Conservation (phyloP, 208 protist genomes). For the Crithidia mellificae region DNA sequence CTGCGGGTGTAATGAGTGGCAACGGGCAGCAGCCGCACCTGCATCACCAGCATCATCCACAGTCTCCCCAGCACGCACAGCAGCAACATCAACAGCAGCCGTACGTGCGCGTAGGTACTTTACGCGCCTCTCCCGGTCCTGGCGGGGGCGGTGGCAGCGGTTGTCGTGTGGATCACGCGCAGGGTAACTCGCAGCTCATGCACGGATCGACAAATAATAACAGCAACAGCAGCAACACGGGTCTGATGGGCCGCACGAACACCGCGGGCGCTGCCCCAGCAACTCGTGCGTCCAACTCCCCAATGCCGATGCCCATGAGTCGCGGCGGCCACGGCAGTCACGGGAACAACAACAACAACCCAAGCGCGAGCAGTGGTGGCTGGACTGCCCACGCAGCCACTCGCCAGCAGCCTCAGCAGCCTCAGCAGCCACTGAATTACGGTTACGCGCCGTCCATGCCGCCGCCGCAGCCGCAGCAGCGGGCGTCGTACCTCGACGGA, state of each 20-base stretch:
- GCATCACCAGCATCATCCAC: not conserved
- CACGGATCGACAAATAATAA: no score
- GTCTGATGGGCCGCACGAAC: slow-evolving; percentile 11
- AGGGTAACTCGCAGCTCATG: not conserved
- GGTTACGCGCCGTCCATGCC: slow-evolving; percentile 2
- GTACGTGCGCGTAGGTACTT: slow-evolving; percentile 15
- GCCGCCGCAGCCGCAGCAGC: slow-evolving; percentile 31
- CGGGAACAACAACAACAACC: no score
- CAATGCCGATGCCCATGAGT: not conserved
- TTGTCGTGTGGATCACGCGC: not conserved
- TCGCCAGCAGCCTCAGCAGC: slow-evolving; percentile 2
- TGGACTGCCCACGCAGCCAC: not conserved
- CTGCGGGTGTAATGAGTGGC: not conserved
- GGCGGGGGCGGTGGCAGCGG: not conserved
- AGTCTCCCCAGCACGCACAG: not conserved
- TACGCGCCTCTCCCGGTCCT: not conserved
- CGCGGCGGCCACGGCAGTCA: not conserved
- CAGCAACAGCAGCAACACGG: not conserved
- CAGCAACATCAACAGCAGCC: slow-evolving; percentile 4
- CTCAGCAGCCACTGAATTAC: slow-evolving; percentile 13
- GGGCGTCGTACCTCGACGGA: not conserved
- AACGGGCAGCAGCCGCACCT: not conserved
- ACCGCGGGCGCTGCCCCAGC: not conserved
- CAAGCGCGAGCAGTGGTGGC: no score
- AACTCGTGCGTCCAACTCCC: not conserved